Evolutionary conservation across 169 alveolate genomes (phyloP).

Genomic region (Theileria sp.): DNA sequence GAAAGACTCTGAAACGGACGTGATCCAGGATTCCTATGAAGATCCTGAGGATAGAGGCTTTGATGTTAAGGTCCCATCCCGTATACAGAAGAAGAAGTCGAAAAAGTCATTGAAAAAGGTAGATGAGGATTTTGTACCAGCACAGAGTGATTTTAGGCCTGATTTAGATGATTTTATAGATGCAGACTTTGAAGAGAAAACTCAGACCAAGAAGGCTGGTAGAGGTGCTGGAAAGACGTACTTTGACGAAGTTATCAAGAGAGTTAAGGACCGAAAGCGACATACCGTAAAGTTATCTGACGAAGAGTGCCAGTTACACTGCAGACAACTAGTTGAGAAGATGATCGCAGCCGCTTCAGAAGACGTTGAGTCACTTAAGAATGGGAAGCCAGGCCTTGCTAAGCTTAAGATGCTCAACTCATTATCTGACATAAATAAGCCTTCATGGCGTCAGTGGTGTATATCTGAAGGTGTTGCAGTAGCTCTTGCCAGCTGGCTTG

Average conservation of each 20-base stretch:
- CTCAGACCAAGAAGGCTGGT: slow-evolving; percentile 20
- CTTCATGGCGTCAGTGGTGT: slow-evolving; percentile 79
- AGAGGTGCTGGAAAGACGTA: slow-evolving; percentile 52
- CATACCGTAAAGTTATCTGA: slow-evolving; percentile 43
- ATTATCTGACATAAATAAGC: slow-evolving; percentile 74
- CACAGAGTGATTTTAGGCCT: slow-evolving; percentile 36
- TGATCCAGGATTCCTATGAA: neutral
- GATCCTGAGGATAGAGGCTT: slow-evolving; percentile 6
- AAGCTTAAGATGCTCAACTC: slow-evolving; percentile 78
- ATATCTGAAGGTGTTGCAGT: slow-evolving; percentile 79
- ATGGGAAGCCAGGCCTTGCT: slow-evolving; percentile 80
- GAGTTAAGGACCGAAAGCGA: slow-evolving; percentile 64
- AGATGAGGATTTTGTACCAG: slow-evolving; percentile 63
- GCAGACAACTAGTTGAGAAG: slow-evolving; percentile 56
- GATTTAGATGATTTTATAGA: slow-evolving; percentile 43
- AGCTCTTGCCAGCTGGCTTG: slow-evolving; percentile 80
- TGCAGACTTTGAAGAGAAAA: slow-evolving; percentile 43
- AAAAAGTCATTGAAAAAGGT: slow-evolving; percentile 19
- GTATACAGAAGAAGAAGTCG: neutral
- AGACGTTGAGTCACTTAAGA: slow-evolving; percentile 69
- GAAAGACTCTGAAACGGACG: neutral
- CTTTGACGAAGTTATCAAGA: slow-evolving; percentile 63
- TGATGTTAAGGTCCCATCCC: slow-evolving; percentile 43
- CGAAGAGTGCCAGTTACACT: slow-evolving; percentile 59
- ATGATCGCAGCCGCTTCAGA: slow-evolving; percentile 72